Base-by-base conservation (phyloP, 495 filamentous ascomycete species). In the Neurospora africana region DNA sequence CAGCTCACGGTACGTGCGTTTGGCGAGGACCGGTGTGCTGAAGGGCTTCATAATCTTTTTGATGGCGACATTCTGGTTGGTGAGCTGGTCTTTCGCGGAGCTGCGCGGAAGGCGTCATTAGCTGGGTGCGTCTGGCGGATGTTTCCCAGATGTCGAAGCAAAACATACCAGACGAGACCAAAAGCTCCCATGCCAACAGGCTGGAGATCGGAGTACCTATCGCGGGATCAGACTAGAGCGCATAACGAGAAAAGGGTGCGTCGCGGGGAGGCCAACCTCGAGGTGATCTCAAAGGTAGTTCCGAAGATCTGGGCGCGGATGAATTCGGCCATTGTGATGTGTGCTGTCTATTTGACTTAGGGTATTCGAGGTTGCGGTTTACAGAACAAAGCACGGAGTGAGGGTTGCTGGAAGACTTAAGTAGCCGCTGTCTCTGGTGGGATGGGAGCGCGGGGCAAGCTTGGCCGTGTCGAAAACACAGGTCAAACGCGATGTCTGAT, bases 21-120 rank as follows among this genome's bases (percentile, higher is more conserved):
- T 99, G 27, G 95, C 95, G 47, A 99, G 84, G 61, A 99, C 95
- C 7, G 95, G 95, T 13, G 95, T 99, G 86, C 93, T 97, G 84
- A 99, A 99, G 8, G 95, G 95, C 86, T 99, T 99, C 96, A 99
- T 98, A 79, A 99, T 99, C 87, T 99, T 99, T 89, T 99, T 99
- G 77, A 99, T 93, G 38, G 95, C 95, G 72, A 99, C 95, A 79
- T 92, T 92, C 80, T 97, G 93, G 77, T 86, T 90, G 69, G 96
- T 98, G 80, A 99, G 93, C 86, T 98, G 93, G 81, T 99, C 95
- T 83, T 91, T 95, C 72, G 95, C 95, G 65, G 95, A 97, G 83
- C 95, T 99, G 79, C 75, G 68, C 40, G 61, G 73, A 43, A 71
- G 72, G 68, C 69, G 44, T 61, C 68, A 68, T 80, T 68, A 80